These are phyloP conservation scores for Lasiosphaeria miniovina DNA, from an alignment of 495 filamentous ascomycete genomes.

Conservation along the genomic window DNA sequence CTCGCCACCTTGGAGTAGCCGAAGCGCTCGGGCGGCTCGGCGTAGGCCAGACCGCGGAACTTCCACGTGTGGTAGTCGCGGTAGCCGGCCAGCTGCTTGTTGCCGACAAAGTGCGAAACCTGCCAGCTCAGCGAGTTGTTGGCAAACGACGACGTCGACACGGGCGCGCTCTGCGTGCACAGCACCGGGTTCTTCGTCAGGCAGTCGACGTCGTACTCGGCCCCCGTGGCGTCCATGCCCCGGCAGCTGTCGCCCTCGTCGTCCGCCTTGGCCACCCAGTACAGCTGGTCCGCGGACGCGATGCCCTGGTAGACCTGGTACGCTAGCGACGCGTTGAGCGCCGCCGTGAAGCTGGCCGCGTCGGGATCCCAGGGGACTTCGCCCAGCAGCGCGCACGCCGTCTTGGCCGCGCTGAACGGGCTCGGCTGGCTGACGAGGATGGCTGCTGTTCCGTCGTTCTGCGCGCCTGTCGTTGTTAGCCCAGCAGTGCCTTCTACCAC, in stretches of 20 bases:
- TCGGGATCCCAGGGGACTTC: slow-evolving; percentile 30
- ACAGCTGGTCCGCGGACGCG: slow-evolving; percentile 25
- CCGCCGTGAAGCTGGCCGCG: slow-evolving; percentile 27
- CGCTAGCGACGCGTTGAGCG: slow-evolving; percentile 27
- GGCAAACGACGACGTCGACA: slow-evolving; percentile 26
- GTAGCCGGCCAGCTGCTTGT: slow-evolving; percentile 35
- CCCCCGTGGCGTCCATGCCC: slow-evolving; percentile 29
- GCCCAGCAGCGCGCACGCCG: slow-evolving; percentile 27
- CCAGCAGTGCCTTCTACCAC: neutral
- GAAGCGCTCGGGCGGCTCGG: slow-evolving; percentile 36
- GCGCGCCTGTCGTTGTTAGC: slow-evolving; percentile 17
- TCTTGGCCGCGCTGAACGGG: slow-evolving; percentile 14
- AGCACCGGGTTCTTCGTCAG: slow-evolving; percentile 26
- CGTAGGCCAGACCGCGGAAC: slow-evolving; percentile 43
- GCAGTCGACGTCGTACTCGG: slow-evolving; percentile 18
- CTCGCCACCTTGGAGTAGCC: slow-evolving; percentile 26
- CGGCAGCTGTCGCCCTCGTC: slow-evolving; percentile 19
- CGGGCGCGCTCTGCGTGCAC: slow-evolving; percentile 37
- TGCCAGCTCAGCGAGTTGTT: slow-evolving; percentile 34
- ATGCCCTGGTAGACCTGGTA: slow-evolving; percentile 31
- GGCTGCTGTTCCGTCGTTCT: slow-evolving; percentile 25
- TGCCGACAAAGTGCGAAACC: slow-evolving; percentile 26
- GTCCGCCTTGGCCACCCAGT: slow-evolving; percentile 33
- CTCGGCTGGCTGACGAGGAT: slow-evolving; percentile 29
- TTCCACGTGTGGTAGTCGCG: slow-evolving; percentile 38